Percentiles rank a stretch among this genome's conserved stretches.
These are phyloP conservation scores for Phialophora verrucosa DNA, from an alignment of 2,329 filamentous ascomycete genomes.

Conservation along the genomic window DNA sequence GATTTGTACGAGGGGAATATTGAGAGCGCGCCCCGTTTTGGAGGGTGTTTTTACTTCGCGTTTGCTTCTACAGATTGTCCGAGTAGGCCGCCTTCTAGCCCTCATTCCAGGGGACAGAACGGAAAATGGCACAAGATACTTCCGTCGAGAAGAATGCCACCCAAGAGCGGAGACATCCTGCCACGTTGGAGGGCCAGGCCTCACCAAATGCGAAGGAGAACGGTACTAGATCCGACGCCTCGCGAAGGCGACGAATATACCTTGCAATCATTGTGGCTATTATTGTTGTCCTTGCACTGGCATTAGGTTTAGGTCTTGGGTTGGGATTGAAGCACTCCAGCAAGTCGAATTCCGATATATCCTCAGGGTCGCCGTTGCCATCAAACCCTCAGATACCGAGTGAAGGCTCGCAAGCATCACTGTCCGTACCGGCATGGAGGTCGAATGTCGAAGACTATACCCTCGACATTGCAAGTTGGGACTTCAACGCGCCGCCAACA, in stretches of 20 bases:
- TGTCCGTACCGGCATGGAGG: conserved; percentile 5
- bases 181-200: neutral
- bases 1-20: neutral
- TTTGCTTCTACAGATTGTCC: neutral
- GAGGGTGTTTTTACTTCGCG: neutral
- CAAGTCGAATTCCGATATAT: neutral
- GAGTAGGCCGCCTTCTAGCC: neutral
- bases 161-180: neutral
- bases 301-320: conserved; percentile 17
- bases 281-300: conserved; percentile 14
- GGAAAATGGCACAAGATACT: conserved; percentile 11
- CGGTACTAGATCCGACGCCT: neutral
- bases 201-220: neutral
- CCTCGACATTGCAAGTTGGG: conserved; percentile 60
- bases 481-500: conserved; percentile 56
- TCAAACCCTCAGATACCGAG: conserved; percentile 9
- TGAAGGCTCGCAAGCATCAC: conserved; percentile 14
- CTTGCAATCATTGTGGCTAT: conserved; percentile 1
- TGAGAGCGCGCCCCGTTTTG: neutral
- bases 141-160: neutral
- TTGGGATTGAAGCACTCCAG: conserved; percentile 12
- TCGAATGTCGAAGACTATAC: conserved; percentile 57
- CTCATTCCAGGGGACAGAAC: neutral
- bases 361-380: conserved; percentile 2
- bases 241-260: neutral